phyloP scores from a whole-genome alignment of 768 basidiomycete species.

The Dacryopinax primogenitus region DNA sequence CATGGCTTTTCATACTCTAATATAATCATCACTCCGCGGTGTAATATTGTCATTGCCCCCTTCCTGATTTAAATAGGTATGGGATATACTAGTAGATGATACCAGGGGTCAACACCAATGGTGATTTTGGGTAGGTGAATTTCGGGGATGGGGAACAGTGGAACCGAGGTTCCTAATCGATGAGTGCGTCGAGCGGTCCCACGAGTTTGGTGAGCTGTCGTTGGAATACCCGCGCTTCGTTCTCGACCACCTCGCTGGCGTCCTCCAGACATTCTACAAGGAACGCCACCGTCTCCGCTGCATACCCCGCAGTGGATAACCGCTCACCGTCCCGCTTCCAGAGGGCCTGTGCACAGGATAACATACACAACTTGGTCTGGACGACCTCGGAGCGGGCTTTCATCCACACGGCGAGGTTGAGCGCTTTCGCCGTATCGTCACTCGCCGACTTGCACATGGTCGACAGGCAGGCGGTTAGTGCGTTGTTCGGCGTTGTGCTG shows the following conservation, averaged over 20 bases:
- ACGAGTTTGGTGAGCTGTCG: neutral
- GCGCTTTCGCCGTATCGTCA: constrained; percentile 48
- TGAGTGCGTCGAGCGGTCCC: neutral
- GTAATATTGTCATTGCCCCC: no score
- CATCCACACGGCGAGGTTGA: constrained; percentile 79
- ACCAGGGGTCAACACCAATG: no score
- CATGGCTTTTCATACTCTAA: no score
- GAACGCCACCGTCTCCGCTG: constrained; percentile 70
- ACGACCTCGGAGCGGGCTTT: constrained; percentile 76
- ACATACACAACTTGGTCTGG: constrained; percentile 52
- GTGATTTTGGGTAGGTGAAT: no score
- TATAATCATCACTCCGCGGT: no score
- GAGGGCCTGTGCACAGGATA: constrained; percentile 52
- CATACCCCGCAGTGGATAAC: constrained; percentile 65
- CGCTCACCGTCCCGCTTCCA: constrained; percentile 70
- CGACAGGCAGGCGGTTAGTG: constrained; percentile 28
- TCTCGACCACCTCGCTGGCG: constrained; percentile 71
- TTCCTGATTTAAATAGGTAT: no score
- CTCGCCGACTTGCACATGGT: constrained; percentile 45
- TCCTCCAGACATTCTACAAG: constrained; percentile 80
- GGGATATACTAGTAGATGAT: no score
- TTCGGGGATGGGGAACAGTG: no score
- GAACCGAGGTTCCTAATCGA: neutral
- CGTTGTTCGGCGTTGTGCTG: constrained; percentile 15
- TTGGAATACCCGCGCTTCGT: constrained; percentile 37